A percentile compares a stretch with the other conserved stretches of the same genome.
These are phyloP conservation scores for Crithidia sp. DNA, from an alignment of 208 protist species.

Conservation along the genomic window DNA sequence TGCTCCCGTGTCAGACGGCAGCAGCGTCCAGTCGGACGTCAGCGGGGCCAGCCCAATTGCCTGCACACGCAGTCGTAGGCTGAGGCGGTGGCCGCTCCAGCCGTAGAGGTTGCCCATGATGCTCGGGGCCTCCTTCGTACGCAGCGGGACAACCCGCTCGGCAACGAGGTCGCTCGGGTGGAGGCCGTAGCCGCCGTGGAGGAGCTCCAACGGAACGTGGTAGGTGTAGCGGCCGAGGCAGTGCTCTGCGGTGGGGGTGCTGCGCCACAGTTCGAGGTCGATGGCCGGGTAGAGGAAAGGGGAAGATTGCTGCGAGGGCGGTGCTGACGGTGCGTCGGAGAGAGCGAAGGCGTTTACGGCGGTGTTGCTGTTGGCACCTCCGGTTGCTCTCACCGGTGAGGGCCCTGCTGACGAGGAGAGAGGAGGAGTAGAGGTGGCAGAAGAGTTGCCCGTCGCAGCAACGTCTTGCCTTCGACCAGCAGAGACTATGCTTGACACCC, in stretches of 20 bases:
- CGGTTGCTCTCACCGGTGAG: too few species aligned
- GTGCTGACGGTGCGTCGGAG: background rate
- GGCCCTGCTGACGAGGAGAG: background rate
- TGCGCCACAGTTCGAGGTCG: constrained; percentile 67
- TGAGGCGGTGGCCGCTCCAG: constrained; percentile 34
- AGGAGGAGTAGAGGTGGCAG: background rate
- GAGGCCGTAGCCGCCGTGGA: constrained; percentile 18
- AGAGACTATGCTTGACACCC: too few species aligned
- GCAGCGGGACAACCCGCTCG: constrained; percentile 25
- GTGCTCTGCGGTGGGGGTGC: constrained; percentile 38
- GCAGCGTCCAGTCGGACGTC: constrained; percentile 2
- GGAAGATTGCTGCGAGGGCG: background rate
- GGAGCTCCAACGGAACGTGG: constrained; percentile 40
- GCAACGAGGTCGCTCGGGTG: constrained; percentile 17
- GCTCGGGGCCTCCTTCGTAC: constrained; percentile 19
- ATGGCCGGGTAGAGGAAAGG: constrained; percentile 33
- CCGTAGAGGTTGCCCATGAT: constrained; percentile 33
- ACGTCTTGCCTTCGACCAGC: background rate
- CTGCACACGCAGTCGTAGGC: constrained; percentile 37
- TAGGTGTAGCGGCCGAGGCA: constrained; percentile 50
- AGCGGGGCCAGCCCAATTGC: constrained; percentile 24
- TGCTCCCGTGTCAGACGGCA: background rate
- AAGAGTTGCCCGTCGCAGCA: background rate
- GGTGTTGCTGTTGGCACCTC: too few species aligned
- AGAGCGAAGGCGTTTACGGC: too few species aligned